Percentiles rank a stretch among this genome's conserved stretches.
These are phyloP conservation scores for Plasmodium sp. DNA, from an alignment of 169 alveolate species.

Conservation along the genomic window DNA sequence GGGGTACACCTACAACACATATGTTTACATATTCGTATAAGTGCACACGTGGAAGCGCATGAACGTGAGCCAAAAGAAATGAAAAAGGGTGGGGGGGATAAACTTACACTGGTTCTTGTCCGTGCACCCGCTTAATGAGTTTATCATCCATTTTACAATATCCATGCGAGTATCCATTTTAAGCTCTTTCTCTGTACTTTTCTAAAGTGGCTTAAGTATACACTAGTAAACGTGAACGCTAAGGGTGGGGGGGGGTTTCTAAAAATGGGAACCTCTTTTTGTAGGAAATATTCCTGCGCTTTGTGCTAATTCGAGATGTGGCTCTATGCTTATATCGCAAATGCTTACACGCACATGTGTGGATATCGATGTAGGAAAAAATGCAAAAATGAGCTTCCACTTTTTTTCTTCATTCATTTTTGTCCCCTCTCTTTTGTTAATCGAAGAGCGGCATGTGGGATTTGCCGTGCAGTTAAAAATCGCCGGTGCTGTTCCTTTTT, in stretches of 20 bases:
- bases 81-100: background rate
- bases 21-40: no score
- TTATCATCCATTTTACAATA: slow-evolving; percentile 43
- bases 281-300: background rate
- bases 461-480: background rate
- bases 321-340: background rate
- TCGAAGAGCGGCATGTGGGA: background rate
- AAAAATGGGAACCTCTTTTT: background rate
- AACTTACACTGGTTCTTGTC: slow-evolving; percentile 63
- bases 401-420: background rate
- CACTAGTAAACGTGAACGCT: background rate
- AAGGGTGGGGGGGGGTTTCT: background rate
- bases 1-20: background rate
- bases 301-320: background rate
- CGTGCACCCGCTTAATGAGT: slow-evolving; percentile 60
- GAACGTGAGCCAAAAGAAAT: background rate
- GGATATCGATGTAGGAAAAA: background rate
- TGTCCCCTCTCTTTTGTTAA: background rate
- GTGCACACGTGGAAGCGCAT: background rate
- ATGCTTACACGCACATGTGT: background rate
- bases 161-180: slow-evolving; percentile 70
- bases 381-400: background rate
- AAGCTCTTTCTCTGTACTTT: background rate
- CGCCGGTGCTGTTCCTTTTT: background rate
- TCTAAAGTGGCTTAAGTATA: background rate